These are phyloP conservation scores for Camillea tinctor DNA, from an alignment of 2,329 filamentous ascomycete genomes.

Conservation along the genomic window DNA sequence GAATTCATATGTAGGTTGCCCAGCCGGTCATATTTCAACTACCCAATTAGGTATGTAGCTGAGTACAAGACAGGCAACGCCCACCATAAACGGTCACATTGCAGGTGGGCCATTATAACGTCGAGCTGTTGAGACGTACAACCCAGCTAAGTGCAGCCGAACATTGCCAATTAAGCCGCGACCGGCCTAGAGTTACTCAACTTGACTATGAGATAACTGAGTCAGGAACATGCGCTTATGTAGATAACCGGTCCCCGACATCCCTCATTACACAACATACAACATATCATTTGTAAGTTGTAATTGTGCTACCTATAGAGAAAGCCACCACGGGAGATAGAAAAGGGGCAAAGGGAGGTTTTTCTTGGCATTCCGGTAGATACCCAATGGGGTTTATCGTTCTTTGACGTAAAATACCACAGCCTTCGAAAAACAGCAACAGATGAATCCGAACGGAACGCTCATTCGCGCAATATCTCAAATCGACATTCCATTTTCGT, in stretches of 20 bases:
- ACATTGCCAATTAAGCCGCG: neutral
- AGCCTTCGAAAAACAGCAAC: neutral
- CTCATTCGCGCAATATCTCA: constrained; percentile 8
- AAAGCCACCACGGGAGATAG: neutral
- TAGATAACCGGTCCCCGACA: neutral
- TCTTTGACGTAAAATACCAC: neutral
- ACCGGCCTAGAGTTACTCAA: neutral
- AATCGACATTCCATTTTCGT: constrained; percentile 18
- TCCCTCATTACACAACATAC: neutral
- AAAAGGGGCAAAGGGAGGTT: neutral
- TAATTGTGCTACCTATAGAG: neutral
- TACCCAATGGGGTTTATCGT: neutral
- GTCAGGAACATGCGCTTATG: neutral
- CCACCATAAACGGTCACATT: constrained; percentile 16
- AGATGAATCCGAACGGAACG: neutral
- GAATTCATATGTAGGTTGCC: constrained; percentile 18
- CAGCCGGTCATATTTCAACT: constrained; percentile 4
- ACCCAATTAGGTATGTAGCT: constrained; percentile 8
- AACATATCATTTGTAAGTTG: neutral
- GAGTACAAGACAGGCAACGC: constrained; percentile 9
- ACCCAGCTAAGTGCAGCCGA: constrained; percentile 13
- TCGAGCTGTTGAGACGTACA: constrained; percentile 12
- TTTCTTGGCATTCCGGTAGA: neutral
- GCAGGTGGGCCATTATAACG: constrained; percentile 18
- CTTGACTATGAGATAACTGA: neutral